Evolutionary conservation across 1,284 basidiomycete genomes (phyloP).

Genomic region (Hemileia vastatrix): DNA sequence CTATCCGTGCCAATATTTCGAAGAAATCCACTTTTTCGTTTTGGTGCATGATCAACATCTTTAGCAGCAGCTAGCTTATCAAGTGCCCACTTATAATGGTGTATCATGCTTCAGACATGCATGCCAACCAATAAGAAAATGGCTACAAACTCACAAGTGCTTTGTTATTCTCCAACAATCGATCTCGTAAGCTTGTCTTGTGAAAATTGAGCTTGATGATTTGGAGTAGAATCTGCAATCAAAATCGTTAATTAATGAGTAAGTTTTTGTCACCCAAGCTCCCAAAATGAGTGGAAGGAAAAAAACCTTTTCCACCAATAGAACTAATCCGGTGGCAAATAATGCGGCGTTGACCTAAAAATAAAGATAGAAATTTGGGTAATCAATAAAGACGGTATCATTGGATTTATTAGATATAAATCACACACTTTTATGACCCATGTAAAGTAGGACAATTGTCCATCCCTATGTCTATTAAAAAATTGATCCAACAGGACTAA

Average conservation of each 20-base stretch:
- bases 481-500: constrained; percentile 11
- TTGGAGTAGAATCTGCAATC: constrained; percentile 16
- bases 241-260: not conserved
- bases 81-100: constrained; percentile 22
- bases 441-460: constrained; percentile 5
- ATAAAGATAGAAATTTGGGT: not conserved
- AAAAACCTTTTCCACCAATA: constrained; percentile 61
- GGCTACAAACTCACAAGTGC: constrained; percentile 8
- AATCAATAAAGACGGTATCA: not conserved
- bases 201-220: constrained; percentile 21
- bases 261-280: not conserved
- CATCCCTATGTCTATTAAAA: constrained; percentile 3
- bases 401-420: not conserved
- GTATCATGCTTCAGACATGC: not conserved
- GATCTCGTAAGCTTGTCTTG: constrained; percentile 11
- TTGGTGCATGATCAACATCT: not conserved
- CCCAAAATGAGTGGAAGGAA: constrained; percentile 43
- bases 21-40: constrained; percentile 7
- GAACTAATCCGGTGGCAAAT: constrained; percentile 55
- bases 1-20: no score
- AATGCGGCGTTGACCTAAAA: constrained; percentile 46
- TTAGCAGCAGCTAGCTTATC: constrained; percentile 28
- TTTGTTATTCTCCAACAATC: constrained; percentile 16
- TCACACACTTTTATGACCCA: constrained; percentile 8
- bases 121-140: not conserved